Evolutionary conservation across 2,329 filamentous ascomycete genomes (phyloP).

Genomic region (Achaetomium macrosporum): DNA sequence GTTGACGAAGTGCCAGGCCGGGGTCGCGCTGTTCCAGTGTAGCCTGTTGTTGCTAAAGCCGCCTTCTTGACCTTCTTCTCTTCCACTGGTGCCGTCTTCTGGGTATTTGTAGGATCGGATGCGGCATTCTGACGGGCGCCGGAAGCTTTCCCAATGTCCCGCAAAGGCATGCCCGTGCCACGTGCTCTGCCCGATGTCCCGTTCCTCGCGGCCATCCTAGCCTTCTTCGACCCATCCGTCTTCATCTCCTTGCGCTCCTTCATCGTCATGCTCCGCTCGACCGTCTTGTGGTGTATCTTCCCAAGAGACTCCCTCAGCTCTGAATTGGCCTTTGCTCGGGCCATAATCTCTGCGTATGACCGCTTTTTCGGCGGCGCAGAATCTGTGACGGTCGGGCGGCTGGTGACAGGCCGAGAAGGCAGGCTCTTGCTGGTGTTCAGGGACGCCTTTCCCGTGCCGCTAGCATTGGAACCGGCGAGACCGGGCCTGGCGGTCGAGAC

Average conservation of each 20-base stretch:
- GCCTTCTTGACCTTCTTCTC: slow-evolving; percentile 59
- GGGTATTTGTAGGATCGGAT: slow-evolving; percentile 10
- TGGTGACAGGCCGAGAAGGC: slow-evolving; percentile 13
- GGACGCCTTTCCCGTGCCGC: background rate
- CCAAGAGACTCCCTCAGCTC: slow-evolving; percentile 56
- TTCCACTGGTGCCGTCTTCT: slow-evolving; percentile 30
- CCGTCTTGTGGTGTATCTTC: slow-evolving; percentile 68
- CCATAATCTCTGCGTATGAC: slow-evolving; percentile 69
- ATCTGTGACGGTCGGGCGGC: slow-evolving; percentile 28
- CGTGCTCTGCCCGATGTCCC: background rate
- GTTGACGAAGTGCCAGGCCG: slow-evolving; percentile 36
- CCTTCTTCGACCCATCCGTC: slow-evolving; percentile 35
- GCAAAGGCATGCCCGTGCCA: slow-evolving; percentile 8
- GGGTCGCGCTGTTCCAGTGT: slow-evolving; percentile 59
- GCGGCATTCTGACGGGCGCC: slow-evolving; percentile 12
- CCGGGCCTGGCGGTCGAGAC: slow-evolving; percentile 1
- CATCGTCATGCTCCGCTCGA: slow-evolving; percentile 57
- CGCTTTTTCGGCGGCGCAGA: slow-evolving; percentile 58
- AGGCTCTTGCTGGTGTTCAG: slow-evolving; percentile 12
- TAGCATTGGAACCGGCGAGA: background rate
- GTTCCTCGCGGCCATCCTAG: slow-evolving; percentile 19
- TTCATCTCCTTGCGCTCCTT: slow-evolving; percentile 45
- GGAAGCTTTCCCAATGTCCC: slow-evolving; percentile 20
- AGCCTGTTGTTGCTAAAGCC: slow-evolving; percentile 56
- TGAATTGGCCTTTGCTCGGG: slow-evolving; percentile 62